These are phyloP conservation scores for Knoxdaviesia capensis DNA, from an alignment of 2,329 filamentous ascomycete genomes.

Conservation along the genomic window DNA sequence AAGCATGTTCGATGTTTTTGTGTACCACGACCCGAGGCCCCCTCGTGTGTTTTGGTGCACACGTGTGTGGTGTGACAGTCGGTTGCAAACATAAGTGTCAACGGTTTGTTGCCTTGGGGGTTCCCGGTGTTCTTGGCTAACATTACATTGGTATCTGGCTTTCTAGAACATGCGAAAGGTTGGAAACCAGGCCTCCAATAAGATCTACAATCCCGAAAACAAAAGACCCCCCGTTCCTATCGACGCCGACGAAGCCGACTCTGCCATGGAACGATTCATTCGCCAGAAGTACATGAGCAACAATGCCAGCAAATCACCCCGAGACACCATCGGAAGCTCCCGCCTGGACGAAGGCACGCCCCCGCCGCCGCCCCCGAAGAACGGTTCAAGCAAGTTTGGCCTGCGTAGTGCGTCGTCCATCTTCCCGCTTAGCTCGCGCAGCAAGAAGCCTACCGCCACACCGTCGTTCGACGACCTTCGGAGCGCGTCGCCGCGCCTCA, in stretches of 20 bases:
- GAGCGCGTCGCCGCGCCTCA: conserved; percentile 17
- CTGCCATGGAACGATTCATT: conserved; percentile 89
- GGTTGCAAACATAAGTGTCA: no score
- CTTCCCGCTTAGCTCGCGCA: conserved; percentile 40
- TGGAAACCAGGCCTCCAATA: conserved; percentile 73
- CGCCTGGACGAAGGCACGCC: conserved; percentile 32
- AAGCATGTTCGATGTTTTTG: conserved; percentile 13
- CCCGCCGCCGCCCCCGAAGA: conserved; percentile 40
- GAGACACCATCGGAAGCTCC: conserved; percentile 15
- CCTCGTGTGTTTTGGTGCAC: background rate
- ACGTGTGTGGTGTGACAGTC: no score
- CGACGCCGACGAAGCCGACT: conserved; percentile 81
- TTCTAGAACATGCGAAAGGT: conserved; percentile 78
- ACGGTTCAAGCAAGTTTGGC: conserved; percentile 41
- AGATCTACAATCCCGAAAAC: conserved; percentile 72
- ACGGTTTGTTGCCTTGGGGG: no score
- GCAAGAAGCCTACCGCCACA: conserved; percentile 23
- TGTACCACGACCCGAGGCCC: background rate
- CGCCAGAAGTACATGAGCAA: conserved; percentile 74
- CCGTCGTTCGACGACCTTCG: conserved; percentile 7
- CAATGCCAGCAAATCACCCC: conserved; percentile 7
- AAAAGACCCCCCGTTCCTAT: conserved; percentile 68
- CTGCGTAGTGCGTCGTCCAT: conserved; percentile 45
- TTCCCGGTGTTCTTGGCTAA: no score
- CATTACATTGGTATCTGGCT: no score